Evolutionary conservation across 2,329 filamentous ascomycete species (phyloP), one percentile per base, ranked within the genome.

Genomic region (Clarireedia monteithiana): DNA sequence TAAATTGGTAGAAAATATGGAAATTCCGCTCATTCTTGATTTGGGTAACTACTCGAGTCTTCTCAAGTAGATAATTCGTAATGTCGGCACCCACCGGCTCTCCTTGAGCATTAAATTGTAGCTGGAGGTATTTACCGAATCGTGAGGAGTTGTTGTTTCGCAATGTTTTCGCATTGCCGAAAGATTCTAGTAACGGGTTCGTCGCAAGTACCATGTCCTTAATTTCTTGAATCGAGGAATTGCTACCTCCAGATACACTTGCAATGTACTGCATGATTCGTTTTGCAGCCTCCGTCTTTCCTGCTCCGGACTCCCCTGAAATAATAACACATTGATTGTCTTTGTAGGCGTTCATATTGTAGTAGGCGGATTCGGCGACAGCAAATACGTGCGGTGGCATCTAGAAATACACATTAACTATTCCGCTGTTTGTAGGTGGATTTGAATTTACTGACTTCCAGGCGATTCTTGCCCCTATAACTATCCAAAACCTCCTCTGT

Each of bases 301-400:
- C 94, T 36, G 94, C 94, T 70, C 94, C 94, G 2, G 94, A 97
- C 75, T 99, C 94, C 70, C 94, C 94, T 4, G 94, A 97, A 66
- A 99, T 99, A 73, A 99, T 99, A 64, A 99, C 92, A 75, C 94
- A 97, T 73, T 99, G 94, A 75, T 97, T 97, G 66, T 97, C 94
- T 68, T 90, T 90, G 79, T 99, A 99, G 48, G 91, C 92, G 73
- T 97, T 97, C 94, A 99, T 97, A 77, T 99, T 97, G 77, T 97
- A 97, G 77, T 99, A 99, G 55, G 91, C 74, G 6, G 92, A 88
- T 74, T 99, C 94, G 69, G 94, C 94, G 68, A 99, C 94, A 59
- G 91, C 92, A 71, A 96, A 99, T 64, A 99, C 94, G 73, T 99
- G 94, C 7, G 94, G 94, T 27, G 91, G 88, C 76, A 90, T 84